Base-by-base conservation (phyloP, 441 rosid species). In the Pelargonium fulgidum region DNA sequence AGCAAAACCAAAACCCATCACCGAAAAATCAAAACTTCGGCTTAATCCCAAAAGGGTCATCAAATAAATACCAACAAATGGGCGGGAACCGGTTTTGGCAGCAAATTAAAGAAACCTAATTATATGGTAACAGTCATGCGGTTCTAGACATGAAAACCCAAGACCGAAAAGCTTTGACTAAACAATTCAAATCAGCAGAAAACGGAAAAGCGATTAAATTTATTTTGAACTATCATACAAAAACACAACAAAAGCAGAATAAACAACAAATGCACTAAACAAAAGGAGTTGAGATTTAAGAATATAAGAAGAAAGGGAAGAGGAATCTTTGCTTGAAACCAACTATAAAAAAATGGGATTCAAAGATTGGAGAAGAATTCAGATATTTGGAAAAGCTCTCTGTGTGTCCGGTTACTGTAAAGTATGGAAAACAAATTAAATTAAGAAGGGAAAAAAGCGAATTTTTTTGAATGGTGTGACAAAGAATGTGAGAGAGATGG, bases 341-440 rank as follows among this genome's bases (percentile, higher is more conserved):
- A 67, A 7, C 29, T 48, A 14, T n/a, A 3, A 26, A 14, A 1
- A 52, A 16, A 7, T 22, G 65, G 42, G 16, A 62, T 16, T 42
- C 29, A 41, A 74, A 65, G 61, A 68, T 36, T 2, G 47, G 45
- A 64, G 81, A 72, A 77, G 79, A 75, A 77, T 39, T 47, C 36
- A 69, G 69, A 73, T 56, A 77, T 72, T 79, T 79, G 70, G 68
- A 41, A 56, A 65, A 68, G 63, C 65, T 58, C 65, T 62, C 36
- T 69, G 50, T 9, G 68, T 36, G n/a, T n/a, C 41, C 41, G 7
- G 8, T 36, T 36, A 6, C 41, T 36, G 41, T 6, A 36, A 36
- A 36, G 41, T 36, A 5, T 36, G 41, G 41, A 36, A 36, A 36
- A 6, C 41, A 36, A 36, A 36, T 33, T 24, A 7, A 24, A 48